These are phyloP conservation scores for Hanseniaspora jakobsenii DNA, from an alignment of 805 yeast genomes.

Conservation along the genomic window DNA sequence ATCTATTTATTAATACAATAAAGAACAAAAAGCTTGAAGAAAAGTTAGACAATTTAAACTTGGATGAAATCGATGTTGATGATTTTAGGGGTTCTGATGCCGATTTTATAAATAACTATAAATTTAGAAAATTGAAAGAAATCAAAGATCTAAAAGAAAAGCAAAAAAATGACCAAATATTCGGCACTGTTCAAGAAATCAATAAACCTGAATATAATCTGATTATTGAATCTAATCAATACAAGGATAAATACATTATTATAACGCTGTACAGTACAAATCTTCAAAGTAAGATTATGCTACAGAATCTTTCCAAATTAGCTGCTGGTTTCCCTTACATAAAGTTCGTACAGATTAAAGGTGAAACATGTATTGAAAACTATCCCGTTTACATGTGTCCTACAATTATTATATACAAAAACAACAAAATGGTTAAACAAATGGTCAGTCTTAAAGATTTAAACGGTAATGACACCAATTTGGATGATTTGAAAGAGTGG, in stretches of 20 bases:
- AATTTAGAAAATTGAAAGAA: slow-evolving; percentile 66
- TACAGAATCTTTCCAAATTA: slow-evolving; percentile 41
- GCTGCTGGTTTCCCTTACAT: slow-evolving; percentile 67
- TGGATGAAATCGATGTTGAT: slow-evolving; percentile 89
- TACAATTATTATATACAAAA: slow-evolving; percentile 68
- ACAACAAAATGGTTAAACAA: slow-evolving; percentile 70
- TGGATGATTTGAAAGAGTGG: slow-evolving; percentile 60
- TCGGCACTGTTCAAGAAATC: slow-evolving; percentile 66
- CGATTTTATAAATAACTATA: slow-evolving; percentile 69
- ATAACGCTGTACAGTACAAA: slow-evolving; percentile 68
- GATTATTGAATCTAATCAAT: slow-evolving; percentile 66
- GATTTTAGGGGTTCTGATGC: slow-evolving; percentile 73
- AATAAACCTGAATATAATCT: slow-evolving; percentile 82
- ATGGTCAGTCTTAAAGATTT: slow-evolving; percentile 64
- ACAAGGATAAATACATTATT: slow-evolving; percentile 30
- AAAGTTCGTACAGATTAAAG: slow-evolving; percentile 88
- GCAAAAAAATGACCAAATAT: slow-evolving; percentile 33
- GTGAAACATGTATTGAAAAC: slow-evolving; percentile 77
- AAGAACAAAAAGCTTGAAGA: slow-evolving; percentile 49
- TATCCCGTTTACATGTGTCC: slow-evolving; percentile 89
- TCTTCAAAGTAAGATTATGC: slow-evolving; percentile 61
- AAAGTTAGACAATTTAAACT: slow-evolving; percentile 58
- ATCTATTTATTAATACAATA: slow-evolving; percentile 59
- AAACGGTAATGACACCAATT: slow-evolving; percentile 69
- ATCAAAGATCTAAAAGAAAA: slow-evolving; percentile 43